These are phyloP conservation scores for Diplocarpon mali DNA, from an alignment of 2,329 filamentous ascomycete species.

Conservation along the genomic window DNA sequence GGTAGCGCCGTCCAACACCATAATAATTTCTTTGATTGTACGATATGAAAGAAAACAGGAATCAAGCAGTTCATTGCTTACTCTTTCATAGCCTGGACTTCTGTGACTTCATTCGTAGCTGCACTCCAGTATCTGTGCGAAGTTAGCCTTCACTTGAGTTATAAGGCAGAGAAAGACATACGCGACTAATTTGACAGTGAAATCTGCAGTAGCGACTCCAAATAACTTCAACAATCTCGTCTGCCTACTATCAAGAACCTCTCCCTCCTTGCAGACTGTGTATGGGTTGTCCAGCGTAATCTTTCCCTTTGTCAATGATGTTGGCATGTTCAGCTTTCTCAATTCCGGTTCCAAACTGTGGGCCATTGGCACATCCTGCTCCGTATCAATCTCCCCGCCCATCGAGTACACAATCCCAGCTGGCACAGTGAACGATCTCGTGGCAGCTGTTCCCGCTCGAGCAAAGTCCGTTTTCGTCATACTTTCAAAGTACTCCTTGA, in stretches of 20 bases:
- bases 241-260: constrained; percentile 80
- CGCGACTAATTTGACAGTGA: constrained; percentile 70
- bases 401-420: constrained; percentile 71
- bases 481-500: constrained; percentile 61
- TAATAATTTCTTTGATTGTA: constrained; percentile 24
- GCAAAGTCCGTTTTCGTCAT: constrained; percentile 80
- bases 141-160: constrained; percentile 10
- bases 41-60: constrained; percentile 24
- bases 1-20: constrained; percentile 27
- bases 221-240: constrained; percentile 92
- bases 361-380: constrained; percentile 77
- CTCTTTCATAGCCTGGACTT: constrained; percentile 38
- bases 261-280: constrained; percentile 68
- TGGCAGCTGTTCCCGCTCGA: constrained; percentile 67
- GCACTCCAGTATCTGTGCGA: constrained; percentile 48
- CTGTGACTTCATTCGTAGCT: constrained; percentile 46
- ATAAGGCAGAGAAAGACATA: constrained; percentile 32
- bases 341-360: constrained; percentile 87
- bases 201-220: constrained; percentile 81
- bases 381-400: constrained; percentile 66
- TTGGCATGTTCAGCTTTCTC: constrained; percentile 80
- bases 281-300: constrained; percentile 53
- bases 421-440: constrained; percentile 69
- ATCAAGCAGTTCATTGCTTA: constrained; percentile 20
- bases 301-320: constrained; percentile 76